Base-by-base conservation (phyloP, 768 basidiomycete genomes). In the Pulveroboletus sp. region DNA sequence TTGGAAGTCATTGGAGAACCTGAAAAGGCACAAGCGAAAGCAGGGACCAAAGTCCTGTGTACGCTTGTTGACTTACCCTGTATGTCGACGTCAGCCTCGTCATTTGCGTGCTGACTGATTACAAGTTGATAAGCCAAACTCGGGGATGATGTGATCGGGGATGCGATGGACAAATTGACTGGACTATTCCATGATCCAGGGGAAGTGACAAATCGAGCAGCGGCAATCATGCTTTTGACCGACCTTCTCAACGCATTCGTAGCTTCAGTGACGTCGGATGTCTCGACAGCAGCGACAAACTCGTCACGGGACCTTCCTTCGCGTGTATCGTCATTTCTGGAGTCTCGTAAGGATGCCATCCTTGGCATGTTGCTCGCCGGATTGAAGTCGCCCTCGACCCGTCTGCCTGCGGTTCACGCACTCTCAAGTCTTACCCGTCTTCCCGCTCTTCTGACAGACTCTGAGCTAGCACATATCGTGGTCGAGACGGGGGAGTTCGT, bases 11-110 rank as follows among this genome's bases (percentile, higher is more conserved):
- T 98, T 36, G 79, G 82, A 36, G 90, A 96, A 62, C 93, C 95
- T 1, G 96, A 98, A 66, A 98, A 97, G 71, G 86, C 80, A 63
- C 89, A 93, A 64, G 93, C 94, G 1, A 83, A 83, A 62, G 83
- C 89, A 34, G 93, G 93, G 1, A 86, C 86, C 39, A 92, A 89
- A 63, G 79, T 93, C 27, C 68, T 98, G 27, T 85, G 86, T 54
- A 79, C 82, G 2, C 80, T 93, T 56, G 76, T 90, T 66, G 70
- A 77, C n/a, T 86, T 85, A 12, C 87, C 89, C 8, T 78, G 93
- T 93, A 61, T 41, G 87, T 78, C 0, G 8, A 53, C 24, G 40
- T n/a, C 17, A 14, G 5, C 26, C 9, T 12, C 35, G 32, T 38
- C 26, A 13, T 10, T 47, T 17, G 14, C 44, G 19, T n/a, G n/a